These are phyloP conservation scores for Saccharomyces jurei DNA, from an alignment of 805 yeast genomes.

Conservation along the genomic window DNA sequence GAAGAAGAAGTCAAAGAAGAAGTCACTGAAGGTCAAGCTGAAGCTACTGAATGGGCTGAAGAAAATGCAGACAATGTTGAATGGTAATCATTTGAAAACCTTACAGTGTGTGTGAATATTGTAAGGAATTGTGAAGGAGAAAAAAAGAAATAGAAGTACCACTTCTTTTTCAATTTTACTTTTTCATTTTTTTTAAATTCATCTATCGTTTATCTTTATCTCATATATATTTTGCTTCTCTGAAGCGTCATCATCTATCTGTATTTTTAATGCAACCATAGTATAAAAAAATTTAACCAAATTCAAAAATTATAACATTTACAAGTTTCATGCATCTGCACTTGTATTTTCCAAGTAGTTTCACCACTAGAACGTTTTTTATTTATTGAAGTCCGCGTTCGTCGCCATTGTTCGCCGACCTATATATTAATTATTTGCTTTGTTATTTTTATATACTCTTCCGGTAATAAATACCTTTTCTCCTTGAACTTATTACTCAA, in stretches of 20 bases:
- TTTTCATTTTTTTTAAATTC: neutral
- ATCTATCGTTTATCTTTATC: neutral
- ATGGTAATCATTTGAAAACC: conserved; percentile 9
- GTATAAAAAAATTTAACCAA: neutral
- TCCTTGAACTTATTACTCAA: neutral
- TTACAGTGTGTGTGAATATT: neutral
- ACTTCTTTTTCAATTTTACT: neutral
- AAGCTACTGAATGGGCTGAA: conserved; percentile 51
- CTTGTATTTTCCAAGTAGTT: neutral
- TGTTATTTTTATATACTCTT: neutral
- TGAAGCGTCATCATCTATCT: neutral
- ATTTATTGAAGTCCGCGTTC: neutral
- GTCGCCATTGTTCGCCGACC: neutral
- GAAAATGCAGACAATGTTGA: conserved; percentile 26
- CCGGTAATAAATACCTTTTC: neutral
- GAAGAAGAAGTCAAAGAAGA: conserved; percentile 68
- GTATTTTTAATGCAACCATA: neutral
- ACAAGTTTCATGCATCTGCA: neutral
- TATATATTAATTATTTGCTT: neutral
- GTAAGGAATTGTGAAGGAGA: neutral
- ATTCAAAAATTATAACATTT: neutral
- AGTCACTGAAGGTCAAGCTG: conserved; percentile 56
- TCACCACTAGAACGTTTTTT: neutral
- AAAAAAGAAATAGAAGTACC: neutral
- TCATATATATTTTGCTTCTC: neutral